Evolutionary conservation across 495 filamentous ascomycete species (phyloP), one percentile per base, ranked within the genome.

Genomic region (Xylaria palmicola): DNA sequence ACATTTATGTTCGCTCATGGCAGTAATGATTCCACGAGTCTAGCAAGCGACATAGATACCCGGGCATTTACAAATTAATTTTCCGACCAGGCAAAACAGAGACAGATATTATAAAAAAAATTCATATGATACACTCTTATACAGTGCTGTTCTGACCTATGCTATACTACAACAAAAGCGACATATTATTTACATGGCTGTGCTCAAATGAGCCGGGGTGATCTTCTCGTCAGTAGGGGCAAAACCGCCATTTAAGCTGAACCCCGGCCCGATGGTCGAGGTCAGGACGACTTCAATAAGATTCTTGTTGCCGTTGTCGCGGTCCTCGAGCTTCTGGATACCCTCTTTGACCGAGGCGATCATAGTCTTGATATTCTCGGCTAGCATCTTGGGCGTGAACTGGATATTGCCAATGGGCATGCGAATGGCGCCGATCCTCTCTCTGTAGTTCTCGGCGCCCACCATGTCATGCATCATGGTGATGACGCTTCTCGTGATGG

Each of bases 251-350:
- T 85, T 94, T 68, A 98, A 74, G 68, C 85, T 88, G 80, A 98
- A 90, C 4, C 92, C 94, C 4, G 93, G 90, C 24, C 87, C 88
- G 69, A 90, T 75, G 29, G 92, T 96, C 0, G 92, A 91, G 77
- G 90, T 92, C 65, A 98, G 77, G n/a, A 96, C 93, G 68, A 98
- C 91, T 79, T 98, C 95, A 66, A 91, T 85, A 47, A 98, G 77
- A 45, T 90, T 83, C 82, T 98, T 98, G 56, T 77, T 81, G 37
- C 98, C 98, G 56, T 77, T 81, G 37, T 89, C 81, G 62, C 79
- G 81, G 66, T 95, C 88, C 50, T 86, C 89, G 53, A 96, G 60
- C 9, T 72, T 69, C 29, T 74, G 75, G 39, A 93, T 85, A 68
- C 96, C 90, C 71, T 84, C 85, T 84, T 91, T 96, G 52, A 98